Percentiles rank a stretch among this genome's conserved stretches.
Evolutionary conservation across 2,329 filamentous ascomycete species (phyloP).

Genomic region (Fusarium solani-melongenae): DNA sequence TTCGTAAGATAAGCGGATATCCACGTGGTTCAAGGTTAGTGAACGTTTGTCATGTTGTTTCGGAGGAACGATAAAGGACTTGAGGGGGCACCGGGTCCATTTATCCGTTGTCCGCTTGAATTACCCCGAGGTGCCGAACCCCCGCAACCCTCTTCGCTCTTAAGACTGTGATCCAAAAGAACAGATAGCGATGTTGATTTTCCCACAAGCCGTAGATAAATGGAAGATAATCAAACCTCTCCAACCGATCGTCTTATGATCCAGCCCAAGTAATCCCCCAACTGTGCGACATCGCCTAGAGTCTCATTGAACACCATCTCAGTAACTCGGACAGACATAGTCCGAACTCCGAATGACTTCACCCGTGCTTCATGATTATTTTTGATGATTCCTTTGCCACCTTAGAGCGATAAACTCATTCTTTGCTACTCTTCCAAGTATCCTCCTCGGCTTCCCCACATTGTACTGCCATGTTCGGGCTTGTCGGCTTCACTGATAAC

Average conservation of each 20-base stretch:
- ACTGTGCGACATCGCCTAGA: background rate
- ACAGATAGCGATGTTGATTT: background rate
- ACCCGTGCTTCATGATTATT: background rate
- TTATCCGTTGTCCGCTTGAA: conserved; percentile 1
- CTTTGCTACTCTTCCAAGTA: background rate
- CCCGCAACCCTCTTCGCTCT: background rate
- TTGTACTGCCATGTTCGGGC: conserved; percentile 43
- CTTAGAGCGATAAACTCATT: background rate
- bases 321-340: background rate
- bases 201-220: background rate
- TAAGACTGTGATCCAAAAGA: background rate
- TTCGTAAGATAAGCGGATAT: background rate
- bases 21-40: background rate
- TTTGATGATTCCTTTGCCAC: background rate
- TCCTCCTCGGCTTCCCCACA: background rate
- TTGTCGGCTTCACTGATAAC: conserved; percentile 55
- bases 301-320: background rate
- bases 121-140: conserved; percentile 2
- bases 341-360: background rate
- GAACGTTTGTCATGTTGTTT: background rate
- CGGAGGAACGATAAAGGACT: background rate
- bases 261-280: background rate
- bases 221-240: background rate
- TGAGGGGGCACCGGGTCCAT: background rate
- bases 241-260: background rate